These are phyloP conservation scores for Zostera marina DNA, from an alignment of 116 monocot genomes.

Conservation along the genomic window DNA sequence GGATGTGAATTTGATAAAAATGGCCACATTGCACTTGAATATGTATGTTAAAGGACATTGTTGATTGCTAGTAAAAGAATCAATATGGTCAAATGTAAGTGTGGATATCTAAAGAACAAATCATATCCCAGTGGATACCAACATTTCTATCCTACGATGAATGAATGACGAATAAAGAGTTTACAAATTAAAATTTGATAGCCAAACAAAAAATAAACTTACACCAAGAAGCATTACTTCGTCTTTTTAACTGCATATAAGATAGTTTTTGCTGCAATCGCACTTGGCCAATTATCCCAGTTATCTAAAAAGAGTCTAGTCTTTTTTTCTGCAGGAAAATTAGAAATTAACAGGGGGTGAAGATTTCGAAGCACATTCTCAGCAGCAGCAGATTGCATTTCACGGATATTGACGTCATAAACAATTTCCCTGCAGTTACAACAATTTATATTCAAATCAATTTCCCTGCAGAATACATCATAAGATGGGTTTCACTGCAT, in stretches of 20 bases:
- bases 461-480: background rate
- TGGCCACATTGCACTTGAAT: no score
- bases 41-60: no score
- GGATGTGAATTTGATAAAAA: no score
- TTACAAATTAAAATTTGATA: no score
- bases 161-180: no score
- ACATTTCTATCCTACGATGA: no score
- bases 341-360: constrained; percentile 9
- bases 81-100: no score
- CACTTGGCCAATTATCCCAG: constrained; percentile 25
- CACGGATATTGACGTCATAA: constrained; percentile 22
- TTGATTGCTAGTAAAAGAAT: no score
- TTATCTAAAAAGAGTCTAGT: background rate
- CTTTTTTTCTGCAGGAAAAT: background rate
- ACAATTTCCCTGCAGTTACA: constrained; percentile 31
- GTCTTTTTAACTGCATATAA: constrained; percentile 13
- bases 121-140: no score
- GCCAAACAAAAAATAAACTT: background rate
- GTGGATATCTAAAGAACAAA: no score
- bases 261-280: constrained; percentile 49
- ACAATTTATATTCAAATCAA: background rate
- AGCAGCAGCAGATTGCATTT: constrained; percentile 30
- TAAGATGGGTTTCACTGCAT: background rate
- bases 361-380: constrained; percentile 33
- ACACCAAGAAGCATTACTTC: constrained; percentile 3